These are phyloP conservation scores for Sicyos edulis DNA, from an alignment of 306 rosid genomes.

Conservation along the genomic window DNA sequence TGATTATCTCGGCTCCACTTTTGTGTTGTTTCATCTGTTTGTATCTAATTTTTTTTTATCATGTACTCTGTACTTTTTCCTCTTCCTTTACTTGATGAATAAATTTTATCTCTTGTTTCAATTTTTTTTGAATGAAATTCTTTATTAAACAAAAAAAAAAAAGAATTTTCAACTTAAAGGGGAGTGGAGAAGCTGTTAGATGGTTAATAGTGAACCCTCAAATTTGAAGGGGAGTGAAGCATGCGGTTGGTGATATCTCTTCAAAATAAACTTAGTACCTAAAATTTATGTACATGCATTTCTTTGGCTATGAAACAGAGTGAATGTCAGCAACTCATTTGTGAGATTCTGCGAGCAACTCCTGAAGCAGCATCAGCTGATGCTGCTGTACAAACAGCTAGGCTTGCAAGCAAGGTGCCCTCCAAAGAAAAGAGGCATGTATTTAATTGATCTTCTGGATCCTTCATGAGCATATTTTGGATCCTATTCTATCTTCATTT, in stretches of 20 bases:
- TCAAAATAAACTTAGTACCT: constrained; percentile 13
- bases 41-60: too few species aligned
- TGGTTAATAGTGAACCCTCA: constrained; percentile 8
- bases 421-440: constrained; percentile 84
- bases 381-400: constrained; percentile 98
- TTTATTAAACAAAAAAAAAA: too few species aligned
- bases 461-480: constrained; percentile 9
- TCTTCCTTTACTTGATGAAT: too few species aligned
- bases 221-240: background rate
- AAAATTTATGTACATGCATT: constrained; percentile 13
- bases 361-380: constrained; percentile 99
- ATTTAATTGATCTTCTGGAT: constrained; percentile 17
- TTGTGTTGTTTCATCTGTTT: too few species aligned
- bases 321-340: constrained; percentile 98
- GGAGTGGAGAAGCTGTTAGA: background rate
- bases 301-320: constrained; percentile 46
- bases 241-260: background rate
- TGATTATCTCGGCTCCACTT: too few species aligned
- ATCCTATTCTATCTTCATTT: background rate
- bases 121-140: too few species aligned
- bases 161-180: too few species aligned
- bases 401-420: constrained; percentile 92
- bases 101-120: too few species aligned
- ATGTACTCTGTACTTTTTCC: too few species aligned
- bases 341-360: constrained; percentile 97